Base-by-base conservation (phyloP, 2,329 filamentous ascomycete genomes). In the Cercospora zeae-maydis region DNA sequence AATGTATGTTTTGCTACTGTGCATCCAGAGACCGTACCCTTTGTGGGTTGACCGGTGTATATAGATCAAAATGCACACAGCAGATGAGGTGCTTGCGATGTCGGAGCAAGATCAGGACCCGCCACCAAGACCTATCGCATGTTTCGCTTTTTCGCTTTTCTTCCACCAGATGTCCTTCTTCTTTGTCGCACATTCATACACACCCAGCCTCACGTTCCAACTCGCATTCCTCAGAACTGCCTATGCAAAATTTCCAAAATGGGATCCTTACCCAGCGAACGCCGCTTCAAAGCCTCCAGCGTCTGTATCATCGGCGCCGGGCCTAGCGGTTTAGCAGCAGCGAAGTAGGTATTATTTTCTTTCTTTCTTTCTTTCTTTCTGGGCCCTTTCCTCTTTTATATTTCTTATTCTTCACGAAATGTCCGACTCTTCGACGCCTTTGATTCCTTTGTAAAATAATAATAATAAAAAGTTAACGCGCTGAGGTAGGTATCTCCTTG, bases 281-380 rank as follows among this genome's bases (percentile, higher is more conserved):
- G 63, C 14, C 76, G 62, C 49, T 67, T 79, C 45, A 72, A 71
- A 58, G 82, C 90, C 54, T 81, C 81, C 63, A 84, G 77, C 51
- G 81, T 96, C 67, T 91, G 90, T 68, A 82, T 97, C 64, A 86
- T 97, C 67, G 93, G 93, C 21, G 92, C 90, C 9, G 93, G 93
- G 0, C 90, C 93, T 0, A 85, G 85, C 66, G 93, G 93, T 4
- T 80, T 96, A 3, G 85, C 88, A 27, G 86, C 89, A 24, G 91
- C 91, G 58, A 95, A 92, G 81, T 82, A 73, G 62, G 71, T 27
- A 27, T 6, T 27, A 27, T 27, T 27, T 27, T 27, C 24, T n/a
- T n/a, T n/a, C n/a, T n/a, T n/a, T n/a, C n/a, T n/a, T n/a, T n/a
- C n/a, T n/a, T n/a, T n/a, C n/a, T n/a, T n/a, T n/a, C n/a, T n/a